Evolutionary conservation across 1,139 yeast genomes (phyloP).

Genomic region (Pichia sp.): DNA sequence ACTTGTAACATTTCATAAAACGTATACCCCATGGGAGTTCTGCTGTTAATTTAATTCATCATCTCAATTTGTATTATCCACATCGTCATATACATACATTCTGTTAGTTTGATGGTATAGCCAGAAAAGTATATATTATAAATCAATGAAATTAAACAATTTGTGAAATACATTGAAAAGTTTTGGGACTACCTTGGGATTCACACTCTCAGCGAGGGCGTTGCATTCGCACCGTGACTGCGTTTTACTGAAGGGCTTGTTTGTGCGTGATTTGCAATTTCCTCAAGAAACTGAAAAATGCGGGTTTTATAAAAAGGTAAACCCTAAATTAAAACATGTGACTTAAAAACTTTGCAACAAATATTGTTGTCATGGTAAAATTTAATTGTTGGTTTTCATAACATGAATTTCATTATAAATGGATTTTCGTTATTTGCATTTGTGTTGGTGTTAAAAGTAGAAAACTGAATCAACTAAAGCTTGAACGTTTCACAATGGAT

Average conservation of each 20-base stretch:
- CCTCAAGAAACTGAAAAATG: neutral
- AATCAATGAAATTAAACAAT: neutral
- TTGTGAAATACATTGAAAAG: neutral
- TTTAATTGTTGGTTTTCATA: neutral
- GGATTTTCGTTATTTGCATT: neutral
- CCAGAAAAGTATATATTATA: slow-evolving; percentile 6
- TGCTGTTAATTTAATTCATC: neutral
- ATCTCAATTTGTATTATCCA: neutral
- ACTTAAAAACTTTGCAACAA: neutral
- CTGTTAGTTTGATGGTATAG: slow-evolving; percentile 10
- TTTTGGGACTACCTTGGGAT: neutral
- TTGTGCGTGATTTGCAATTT: neutral
- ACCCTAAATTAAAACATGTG: neutral
- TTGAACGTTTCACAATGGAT: slow-evolving; percentile 34
- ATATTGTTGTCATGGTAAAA: neutral
- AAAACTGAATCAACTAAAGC: neutral
- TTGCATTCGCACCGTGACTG: neutral
- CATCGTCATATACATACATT: slow-evolving; percentile 8
- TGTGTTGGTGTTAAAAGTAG: neutral
- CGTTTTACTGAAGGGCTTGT: neutral
- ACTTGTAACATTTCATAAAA: no score
- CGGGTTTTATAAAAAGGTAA: neutral
- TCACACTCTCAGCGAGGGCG: neutral
- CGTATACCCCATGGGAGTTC: neutral
- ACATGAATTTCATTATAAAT: neutral